Percentiles rank a stretch among this genome's conserved stretches.
phyloP scores from a whole-genome alignment of 2,329 filamentous ascomycete species.

The Aureobasidium lini region DNA sequence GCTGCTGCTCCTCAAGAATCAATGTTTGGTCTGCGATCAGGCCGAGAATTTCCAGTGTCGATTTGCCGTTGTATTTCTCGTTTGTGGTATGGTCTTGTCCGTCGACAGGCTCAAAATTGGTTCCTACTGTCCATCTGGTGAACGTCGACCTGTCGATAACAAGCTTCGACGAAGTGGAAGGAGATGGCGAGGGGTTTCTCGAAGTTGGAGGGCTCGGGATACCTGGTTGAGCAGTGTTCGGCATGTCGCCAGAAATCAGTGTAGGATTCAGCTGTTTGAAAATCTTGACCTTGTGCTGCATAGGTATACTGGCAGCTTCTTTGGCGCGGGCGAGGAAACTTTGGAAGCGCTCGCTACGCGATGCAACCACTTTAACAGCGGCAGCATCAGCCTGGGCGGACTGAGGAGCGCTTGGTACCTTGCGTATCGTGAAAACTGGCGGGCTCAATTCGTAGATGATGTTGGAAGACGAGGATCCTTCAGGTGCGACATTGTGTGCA shows the following conservation, averaged over 20 bases:
- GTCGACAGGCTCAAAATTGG: constrained; percentile 57
- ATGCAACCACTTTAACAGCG: constrained; percentile 62
- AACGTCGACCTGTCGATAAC: constrained; percentile 59
- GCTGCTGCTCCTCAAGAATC: constrained; percentile 73
- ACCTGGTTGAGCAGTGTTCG: constrained; percentile 24
- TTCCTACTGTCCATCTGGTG: constrained; percentile 52
- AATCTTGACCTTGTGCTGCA: constrained; percentile 66
- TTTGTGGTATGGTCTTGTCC: constrained; percentile 65
- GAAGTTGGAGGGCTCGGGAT: constrained; percentile 40
- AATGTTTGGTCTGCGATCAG: constrained; percentile 67
- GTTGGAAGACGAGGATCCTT: constrained; percentile 48
- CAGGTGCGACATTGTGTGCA: constrained; percentile 66
- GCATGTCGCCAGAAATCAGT: constrained; percentile 23
- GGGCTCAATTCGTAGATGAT: constrained; percentile 78
- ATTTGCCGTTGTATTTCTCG: constrained; percentile 67
- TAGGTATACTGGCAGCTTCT: constrained; percentile 56
- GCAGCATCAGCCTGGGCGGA: constrained; percentile 13
- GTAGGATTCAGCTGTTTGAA: constrained; percentile 54
- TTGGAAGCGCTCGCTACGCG: constrained; percentile 61
- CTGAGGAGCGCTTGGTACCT: constrained; percentile 42
- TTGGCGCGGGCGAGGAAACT: constrained; percentile 74
- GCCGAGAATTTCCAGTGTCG: constrained; percentile 57
- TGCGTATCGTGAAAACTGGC: constrained; percentile 76
- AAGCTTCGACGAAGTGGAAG: constrained; percentile 42
- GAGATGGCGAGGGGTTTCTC: constrained; percentile 36